Evolutionary conservation across 179 eudicot species (phyloP).

Genomic region (Vitellaria paradoxa): DNA sequence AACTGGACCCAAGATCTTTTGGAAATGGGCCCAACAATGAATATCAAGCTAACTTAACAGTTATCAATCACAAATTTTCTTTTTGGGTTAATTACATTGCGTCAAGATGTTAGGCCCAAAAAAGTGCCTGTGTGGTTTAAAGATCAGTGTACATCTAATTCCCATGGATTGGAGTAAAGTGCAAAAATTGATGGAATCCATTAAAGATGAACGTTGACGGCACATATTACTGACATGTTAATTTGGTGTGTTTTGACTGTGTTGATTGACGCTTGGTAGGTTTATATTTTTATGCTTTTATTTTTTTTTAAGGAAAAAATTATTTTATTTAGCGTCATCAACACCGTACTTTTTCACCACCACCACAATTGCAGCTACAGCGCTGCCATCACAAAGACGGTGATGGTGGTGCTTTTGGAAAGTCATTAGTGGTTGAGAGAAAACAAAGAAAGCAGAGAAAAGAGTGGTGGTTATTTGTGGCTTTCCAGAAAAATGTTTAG

Average conservation of each 20-base stretch:
- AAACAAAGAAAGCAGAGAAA: neutral
- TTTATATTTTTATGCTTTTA: neutral
- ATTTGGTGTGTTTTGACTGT: neutral
- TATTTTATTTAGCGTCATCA: neutral
- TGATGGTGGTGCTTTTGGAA: neutral
- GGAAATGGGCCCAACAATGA: too few species aligned
- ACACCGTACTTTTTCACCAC: neutral
- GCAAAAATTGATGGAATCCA: neutral
- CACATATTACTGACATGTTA: neutral
- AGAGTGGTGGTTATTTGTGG: neutral
- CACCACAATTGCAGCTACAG: neutral
- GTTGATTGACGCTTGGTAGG: neutral
- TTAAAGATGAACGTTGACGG: neutral
- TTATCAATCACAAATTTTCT: neutral
- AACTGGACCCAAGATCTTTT: too few species aligned
- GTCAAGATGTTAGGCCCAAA: neutral
- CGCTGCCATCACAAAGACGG: neutral
- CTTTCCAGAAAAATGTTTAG: too few species aligned
- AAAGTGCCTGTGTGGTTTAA: neutral
- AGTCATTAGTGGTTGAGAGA: neutral
- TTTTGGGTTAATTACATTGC: neutral
- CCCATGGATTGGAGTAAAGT: neutral
- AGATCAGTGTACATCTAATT: neutral
- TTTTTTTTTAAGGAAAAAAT: neutral
- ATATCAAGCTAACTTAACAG: too few species aligned